phyloP scores from a whole-genome alignment of 2,329 filamentous ascomycete species.

The Verticillium nubilum region DNA sequence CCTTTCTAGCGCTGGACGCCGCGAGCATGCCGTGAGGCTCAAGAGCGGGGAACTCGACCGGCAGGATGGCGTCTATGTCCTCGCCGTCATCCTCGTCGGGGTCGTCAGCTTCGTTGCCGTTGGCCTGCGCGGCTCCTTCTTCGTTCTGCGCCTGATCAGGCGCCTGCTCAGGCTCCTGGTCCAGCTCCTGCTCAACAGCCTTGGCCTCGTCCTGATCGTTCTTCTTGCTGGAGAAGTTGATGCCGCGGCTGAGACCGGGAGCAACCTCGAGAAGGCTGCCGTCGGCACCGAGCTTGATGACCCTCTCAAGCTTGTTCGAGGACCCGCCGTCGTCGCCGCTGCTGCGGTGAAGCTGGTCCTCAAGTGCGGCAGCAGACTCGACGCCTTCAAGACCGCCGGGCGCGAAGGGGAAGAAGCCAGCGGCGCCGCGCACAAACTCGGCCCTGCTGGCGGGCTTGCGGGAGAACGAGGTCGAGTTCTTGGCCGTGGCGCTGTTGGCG shows the following conservation, averaged over 20 bases:
- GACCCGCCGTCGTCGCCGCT: slow-evolving; percentile 41
- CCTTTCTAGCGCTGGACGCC: slow-evolving; percentile 64
- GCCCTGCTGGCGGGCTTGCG: slow-evolving; percentile 81
- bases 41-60: slow-evolving; percentile 87
- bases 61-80: slow-evolving; percentile 79
- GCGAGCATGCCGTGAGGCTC: slow-evolving; percentile 77
- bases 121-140: slow-evolving; percentile 10
- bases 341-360: slow-evolving; percentile 59
- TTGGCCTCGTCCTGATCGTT: slow-evolving; percentile 44
- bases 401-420: slow-evolving; percentile 90
- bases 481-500: slow-evolving; percentile 82
- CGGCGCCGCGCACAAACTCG: slow-evolving; percentile 88
- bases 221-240: slow-evolving; percentile 62
- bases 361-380: slow-evolving; percentile 76
- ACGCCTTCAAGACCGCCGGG: slow-evolving; percentile 85
- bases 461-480: slow-evolving; percentile 86
- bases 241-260: slow-evolving; percentile 74
- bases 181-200: slow-evolving; percentile 38
- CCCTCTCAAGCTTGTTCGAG: slow-evolving; percentile 63
- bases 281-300: slow-evolving; percentile 76
- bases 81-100: slow-evolving; percentile 41
- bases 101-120: slow-evolving; percentile 14
- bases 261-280: slow-evolving; percentile 75
- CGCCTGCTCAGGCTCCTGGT: slow-evolving; percentile 37
- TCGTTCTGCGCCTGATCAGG: slow-evolving; percentile 22